phyloP scores from a whole-genome alignment of 768 basidiomycete genomes.

The Lyophyllum atratum region DNA sequence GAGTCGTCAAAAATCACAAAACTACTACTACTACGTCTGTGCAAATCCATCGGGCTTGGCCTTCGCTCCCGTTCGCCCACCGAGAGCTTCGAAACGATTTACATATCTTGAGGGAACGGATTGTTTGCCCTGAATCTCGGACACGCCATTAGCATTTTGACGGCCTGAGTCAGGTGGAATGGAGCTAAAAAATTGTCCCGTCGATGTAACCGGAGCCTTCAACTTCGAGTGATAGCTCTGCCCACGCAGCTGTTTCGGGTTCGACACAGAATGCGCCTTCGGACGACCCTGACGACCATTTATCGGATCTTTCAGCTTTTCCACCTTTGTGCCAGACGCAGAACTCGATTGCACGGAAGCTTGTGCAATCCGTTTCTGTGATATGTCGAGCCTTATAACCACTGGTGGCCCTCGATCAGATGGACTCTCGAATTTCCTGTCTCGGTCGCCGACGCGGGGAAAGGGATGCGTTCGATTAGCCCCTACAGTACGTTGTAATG shows the following conservation, averaged over 20 bases:
- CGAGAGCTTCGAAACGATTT: too few species aligned
- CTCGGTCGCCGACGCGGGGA: not conserved
- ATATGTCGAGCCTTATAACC: not conserved
- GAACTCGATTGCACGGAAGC: too few species aligned
- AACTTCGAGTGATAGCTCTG: not conserved
- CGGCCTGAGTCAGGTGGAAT: not conserved
- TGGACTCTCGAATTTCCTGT: not conserved
- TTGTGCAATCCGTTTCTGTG: slow-evolving; percentile 4
- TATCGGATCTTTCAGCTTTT: not conserved
- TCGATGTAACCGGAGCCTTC: not conserved
- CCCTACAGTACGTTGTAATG: too few species aligned
- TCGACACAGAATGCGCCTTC: not conserved
- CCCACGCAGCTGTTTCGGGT: not conserved
- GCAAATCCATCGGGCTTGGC: too few species aligned
- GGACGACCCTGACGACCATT: not conserved
- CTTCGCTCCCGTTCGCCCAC: too few species aligned
- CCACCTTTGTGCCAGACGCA: not conserved
- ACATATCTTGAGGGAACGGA: too few species aligned
- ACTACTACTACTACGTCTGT: too few species aligned
- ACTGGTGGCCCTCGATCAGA: not conserved
- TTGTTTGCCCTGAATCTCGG: too few species aligned
- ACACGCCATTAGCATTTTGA: not conserved
- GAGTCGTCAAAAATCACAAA: too few species aligned
- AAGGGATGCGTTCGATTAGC: not conserved
- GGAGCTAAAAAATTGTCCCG: not conserved